Conservation (phyloP, 2,329 filamentous ascomycete species). For the Alternaria gansuensis region DNA sequence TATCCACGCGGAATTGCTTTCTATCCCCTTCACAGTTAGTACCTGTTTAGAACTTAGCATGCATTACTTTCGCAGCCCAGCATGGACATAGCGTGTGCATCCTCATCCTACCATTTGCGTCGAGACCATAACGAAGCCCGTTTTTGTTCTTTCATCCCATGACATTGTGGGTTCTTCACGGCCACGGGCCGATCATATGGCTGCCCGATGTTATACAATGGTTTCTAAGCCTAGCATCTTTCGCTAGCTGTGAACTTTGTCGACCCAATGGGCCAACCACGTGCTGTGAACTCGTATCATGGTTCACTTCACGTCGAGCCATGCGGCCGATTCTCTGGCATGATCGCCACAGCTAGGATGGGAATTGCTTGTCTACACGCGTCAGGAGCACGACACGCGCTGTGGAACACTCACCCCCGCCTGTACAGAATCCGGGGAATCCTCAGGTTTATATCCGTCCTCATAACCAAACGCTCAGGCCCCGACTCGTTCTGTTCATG, state of each 20-base stretch:
- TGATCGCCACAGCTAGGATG: slow-evolving; percentile 20
- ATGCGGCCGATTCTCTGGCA: slow-evolving; percentile 21
- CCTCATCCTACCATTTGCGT: slow-evolving; percentile 15
- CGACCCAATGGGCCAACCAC: slow-evolving; percentile 7
- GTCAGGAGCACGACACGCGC: slow-evolving; percentile 26
- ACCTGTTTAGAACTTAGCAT: slow-evolving; percentile 12
- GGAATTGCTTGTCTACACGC: slow-evolving; percentile 23
- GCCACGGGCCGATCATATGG: slow-evolving; percentile 13
- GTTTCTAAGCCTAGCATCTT: slow-evolving; percentile 23
- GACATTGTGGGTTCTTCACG: slow-evolving; percentile 9
- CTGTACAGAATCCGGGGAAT: slow-evolving; percentile 34
- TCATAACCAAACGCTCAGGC: slow-evolving; percentile 19
- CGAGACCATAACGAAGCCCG: slow-evolving; percentile 12
- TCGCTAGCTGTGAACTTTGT: slow-evolving; percentile 3
- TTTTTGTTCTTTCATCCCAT: slow-evolving; percentile 11
- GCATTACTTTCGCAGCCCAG: slow-evolving; percentile 17
- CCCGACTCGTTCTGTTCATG: slow-evolving; percentile 12
- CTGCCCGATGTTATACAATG: slow-evolving; percentile 15
- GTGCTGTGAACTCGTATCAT: background rate
- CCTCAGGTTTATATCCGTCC: slow-evolving; percentile 21
- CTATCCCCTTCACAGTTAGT: slow-evolving; percentile 10
- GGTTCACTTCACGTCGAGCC: slow-evolving; percentile 17
- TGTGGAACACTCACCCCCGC: slow-evolving; percentile 27
- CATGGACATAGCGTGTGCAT: slow-evolving; percentile 9
- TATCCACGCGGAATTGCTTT: slow-evolving; percentile 7